Base-by-base conservation (phyloP, 225 moss, liverwort and hornwort genomes). In the Lunularia cruciata region DNA sequence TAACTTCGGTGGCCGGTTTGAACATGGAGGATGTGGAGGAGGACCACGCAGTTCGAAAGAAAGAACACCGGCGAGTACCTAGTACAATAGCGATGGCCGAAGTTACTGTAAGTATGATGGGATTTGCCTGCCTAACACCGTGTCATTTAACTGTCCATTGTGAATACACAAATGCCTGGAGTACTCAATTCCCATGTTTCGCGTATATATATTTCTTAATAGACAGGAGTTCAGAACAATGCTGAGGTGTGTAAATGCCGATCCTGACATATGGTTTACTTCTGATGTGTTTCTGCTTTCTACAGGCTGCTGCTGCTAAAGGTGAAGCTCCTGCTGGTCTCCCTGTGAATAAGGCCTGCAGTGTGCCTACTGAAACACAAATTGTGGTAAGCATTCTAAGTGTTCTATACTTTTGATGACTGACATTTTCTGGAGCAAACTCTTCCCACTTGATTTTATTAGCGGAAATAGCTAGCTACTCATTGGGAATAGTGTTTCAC, bases 321-420 rank as follows among this genome's bases (percentile, higher is more conserved):
- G 98, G 93, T 58, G 98, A 93, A 79, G 93, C 98, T 69, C 98
- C 98, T 71, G 79, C 91, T 76, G 98, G 98, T 75, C 89, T 98
- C 66, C 91, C 98, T 68, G 81, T 91, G 60, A 93, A 84, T 83
- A 98, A 91, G 81, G 85, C 81, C 62, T 86, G 92, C 55, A 90
- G 89, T 60, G 77, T 83, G 43, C 84, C 93, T 63, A 83, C 96
- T 36, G 86, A 90, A 77, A 75, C 88, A 14, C 89, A 93, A 71
- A 58, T 75, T 57, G 71, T 63, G 82, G 82, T 83, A 1, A 47
- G 72, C 57, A 26, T 26, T 14, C 25, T 30, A 7, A 49, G 2
- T 49, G 6, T 20, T 16, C 20, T 20, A 6, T 6, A 49, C 1
- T 7, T 49, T n/a, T 7, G 20, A 49, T 49, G 15, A 16, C 6